Evolutionary conservation across 352 stramenopile genomes (phyloP).

Genomic region (Phytophthora foliorum): DNA sequence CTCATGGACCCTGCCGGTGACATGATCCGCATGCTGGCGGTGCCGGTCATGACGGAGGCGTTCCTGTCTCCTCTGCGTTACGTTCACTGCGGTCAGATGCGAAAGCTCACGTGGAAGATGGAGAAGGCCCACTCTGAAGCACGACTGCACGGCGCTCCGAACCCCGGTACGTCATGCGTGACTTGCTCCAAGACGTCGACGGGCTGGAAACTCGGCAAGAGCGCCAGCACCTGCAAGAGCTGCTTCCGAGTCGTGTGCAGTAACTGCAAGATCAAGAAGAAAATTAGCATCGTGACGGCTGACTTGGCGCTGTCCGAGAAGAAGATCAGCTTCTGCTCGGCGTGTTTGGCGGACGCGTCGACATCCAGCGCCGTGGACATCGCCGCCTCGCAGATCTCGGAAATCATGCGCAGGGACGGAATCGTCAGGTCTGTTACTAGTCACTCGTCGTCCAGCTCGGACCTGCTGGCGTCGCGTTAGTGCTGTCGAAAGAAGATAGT

Average conservation of each 20-base stretch:
- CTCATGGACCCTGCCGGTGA: conserved; percentile 37
- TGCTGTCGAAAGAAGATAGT: conserved; percentile 24
- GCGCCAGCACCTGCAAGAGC: conserved; percentile 36
- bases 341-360: conserved; percentile 39
- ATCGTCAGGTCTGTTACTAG: conserved; percentile 32
- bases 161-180: conserved; percentile 33
- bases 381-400: conserved; percentile 32
- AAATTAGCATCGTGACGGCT: conserved; percentile 45
- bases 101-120: conserved; percentile 70
- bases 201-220: conserved; percentile 37
- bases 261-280: conserved; percentile 49
- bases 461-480: conserved; percentile 29
- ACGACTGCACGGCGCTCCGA: conserved; percentile 29
- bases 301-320: conserved; percentile 43
- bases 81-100: conserved; percentile 60
- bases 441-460: conserved; percentile 40
- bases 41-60: conserved; percentile 38
- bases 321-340: conserved; percentile 43
- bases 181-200: conserved; percentile 31
- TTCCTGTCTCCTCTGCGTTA: conserved; percentile 44
- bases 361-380: conserved; percentile 38
- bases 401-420: conserved; percentile 28
- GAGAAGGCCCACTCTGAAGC: conserved; percentile 38
- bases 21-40: conserved; percentile 44
- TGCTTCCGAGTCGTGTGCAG: conserved; percentile 47